A percentile compares a stretch with the other conserved stretches of the same genome.
Conservation (phyloP, 2,329 filamentous ascomycete genomes). For the Mycosphaerella arachidis region DNA sequence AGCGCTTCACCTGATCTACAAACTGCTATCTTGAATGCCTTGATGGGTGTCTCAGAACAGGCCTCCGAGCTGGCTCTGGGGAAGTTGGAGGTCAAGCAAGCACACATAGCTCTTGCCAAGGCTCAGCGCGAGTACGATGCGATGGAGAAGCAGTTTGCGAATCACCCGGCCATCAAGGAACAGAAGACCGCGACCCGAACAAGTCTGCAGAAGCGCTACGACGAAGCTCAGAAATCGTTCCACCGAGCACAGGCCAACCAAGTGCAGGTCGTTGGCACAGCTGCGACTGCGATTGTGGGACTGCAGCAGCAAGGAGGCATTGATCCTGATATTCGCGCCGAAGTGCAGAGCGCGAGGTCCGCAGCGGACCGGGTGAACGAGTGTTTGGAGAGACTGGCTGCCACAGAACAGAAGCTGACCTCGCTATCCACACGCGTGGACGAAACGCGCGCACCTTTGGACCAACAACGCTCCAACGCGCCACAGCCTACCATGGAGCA, state of each 20-base stretch:
- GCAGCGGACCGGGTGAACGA: not conserved
- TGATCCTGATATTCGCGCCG: no score
- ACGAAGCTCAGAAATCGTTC: not conserved
- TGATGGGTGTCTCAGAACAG: not conserved
- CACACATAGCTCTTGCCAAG: not conserved
- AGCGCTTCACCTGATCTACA: not conserved
- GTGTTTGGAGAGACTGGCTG: not conserved
- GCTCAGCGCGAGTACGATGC: not conserved
- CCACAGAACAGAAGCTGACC: not conserved
- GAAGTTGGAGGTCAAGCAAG: not conserved
- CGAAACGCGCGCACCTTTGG: not conserved
- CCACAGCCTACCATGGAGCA: not conserved
- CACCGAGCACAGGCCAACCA: not conserved
- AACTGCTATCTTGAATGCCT: not conserved
- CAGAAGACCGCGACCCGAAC: not conserved
- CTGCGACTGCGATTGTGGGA: not conserved
- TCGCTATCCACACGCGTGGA: not conserved
- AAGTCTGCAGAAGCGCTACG: not conserved
- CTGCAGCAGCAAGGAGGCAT: not conserved
- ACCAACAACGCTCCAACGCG: not conserved
- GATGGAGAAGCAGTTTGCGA: not conserved
- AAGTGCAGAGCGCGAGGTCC: no score
- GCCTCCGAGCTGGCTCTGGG: not conserved
- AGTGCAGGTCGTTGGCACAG: not conserved
- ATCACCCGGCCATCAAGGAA: slow-evolving; percentile 3